A percentile compares a stretch with the other conserved stretches of the same genome.
Conservation (phyloP, 345 rosid genomes). For the Chamaenerion angustifolium region DNA sequence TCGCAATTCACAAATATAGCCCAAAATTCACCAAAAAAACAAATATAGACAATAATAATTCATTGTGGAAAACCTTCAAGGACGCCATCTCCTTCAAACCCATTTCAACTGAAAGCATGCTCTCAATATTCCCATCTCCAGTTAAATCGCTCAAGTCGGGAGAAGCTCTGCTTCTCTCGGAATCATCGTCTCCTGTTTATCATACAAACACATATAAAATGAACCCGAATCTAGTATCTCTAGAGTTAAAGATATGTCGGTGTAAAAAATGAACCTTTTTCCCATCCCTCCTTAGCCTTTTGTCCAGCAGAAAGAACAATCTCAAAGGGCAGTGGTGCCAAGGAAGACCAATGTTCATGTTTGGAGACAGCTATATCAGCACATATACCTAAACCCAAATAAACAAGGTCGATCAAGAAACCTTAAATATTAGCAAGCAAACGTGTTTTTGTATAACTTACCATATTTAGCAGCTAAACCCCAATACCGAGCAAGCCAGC, state of each 20-base stretch:
- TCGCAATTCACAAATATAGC: no score
- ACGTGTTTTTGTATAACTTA: constrained; percentile 7
- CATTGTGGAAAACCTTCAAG: constrained; percentile 40
- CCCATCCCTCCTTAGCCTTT: constrained; percentile 83
- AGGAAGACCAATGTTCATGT: constrained; percentile 94
- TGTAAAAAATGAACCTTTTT: constrained; percentile 31
- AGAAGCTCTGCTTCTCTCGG: constrained; percentile 49
- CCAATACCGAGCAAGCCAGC: constrained; percentile 99
- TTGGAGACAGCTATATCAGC: constrained; percentile 79
- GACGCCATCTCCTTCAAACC: constrained; percentile 89
- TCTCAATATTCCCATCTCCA: constrained; percentile 96
- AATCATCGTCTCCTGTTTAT: constrained; percentile 43
- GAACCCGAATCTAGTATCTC: not conserved
- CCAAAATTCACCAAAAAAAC: constrained; percentile 11
- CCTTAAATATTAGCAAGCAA: not conserved
- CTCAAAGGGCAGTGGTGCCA: constrained; percentile 98
- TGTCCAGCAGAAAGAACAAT: constrained; percentile 95
- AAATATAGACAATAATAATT: constrained; percentile 4
- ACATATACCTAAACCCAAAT: constrained; percentile 48
- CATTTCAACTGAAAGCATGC: constrained; percentile 99
- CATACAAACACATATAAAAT: not conserved
- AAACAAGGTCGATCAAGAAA: not conserved
- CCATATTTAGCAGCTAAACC: constrained; percentile 91
- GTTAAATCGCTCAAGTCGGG: constrained; percentile 79
- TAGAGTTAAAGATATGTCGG: not conserved